Evolutionary conservation across 768 basidiomycete species (phyloP), one percentile per base, ranked within the genome.

Genomic region (Leccinum disarticulatum): DNA sequence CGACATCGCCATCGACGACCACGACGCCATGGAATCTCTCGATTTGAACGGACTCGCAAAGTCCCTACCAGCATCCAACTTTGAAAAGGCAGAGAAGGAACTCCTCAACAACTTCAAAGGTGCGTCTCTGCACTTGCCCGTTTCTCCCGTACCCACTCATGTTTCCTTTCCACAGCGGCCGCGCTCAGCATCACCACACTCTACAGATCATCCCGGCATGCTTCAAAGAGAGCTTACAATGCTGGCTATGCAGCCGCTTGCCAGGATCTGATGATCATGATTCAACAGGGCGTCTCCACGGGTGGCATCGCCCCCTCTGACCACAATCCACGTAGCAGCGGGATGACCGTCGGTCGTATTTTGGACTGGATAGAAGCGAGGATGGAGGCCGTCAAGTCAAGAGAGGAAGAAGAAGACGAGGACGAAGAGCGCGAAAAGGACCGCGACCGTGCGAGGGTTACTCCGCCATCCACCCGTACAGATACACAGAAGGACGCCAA

Each of bases 321-420:
- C 56, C 77, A 79, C 57, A 82, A 80, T 60, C 72, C 77, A 30
- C 80, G 81, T 56, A 77, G 77, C 51, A 78, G 79, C 54, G 87
- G 87, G 46, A 83, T 90, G 86, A 85, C 87, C 0, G 87, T 93
- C 66, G 91, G 88, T 11, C 74, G 86, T 30, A 85, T 93, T 54
- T 84, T 93, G 86, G 90, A 93, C 66, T 93, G 90, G 87, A 83
- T 87, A 61, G 91, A 93, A 69, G 91, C 89, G 0, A 77, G 91
- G 58, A 73, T 91, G 47, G 91, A 93, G 25, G 91, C 90, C 0
- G 83, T 93, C 58, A 85, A 80, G 64, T 79, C 84, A 2, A 79
- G 85, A 48, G 87, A 90, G 56, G 91, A 93, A 56, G 91, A 91
- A 68, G 90, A 91, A 61, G 89, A 90, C 31, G 90, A 91, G 68